Conservation (phyloP, 306 rosid species). For the Delonix regia region DNA sequence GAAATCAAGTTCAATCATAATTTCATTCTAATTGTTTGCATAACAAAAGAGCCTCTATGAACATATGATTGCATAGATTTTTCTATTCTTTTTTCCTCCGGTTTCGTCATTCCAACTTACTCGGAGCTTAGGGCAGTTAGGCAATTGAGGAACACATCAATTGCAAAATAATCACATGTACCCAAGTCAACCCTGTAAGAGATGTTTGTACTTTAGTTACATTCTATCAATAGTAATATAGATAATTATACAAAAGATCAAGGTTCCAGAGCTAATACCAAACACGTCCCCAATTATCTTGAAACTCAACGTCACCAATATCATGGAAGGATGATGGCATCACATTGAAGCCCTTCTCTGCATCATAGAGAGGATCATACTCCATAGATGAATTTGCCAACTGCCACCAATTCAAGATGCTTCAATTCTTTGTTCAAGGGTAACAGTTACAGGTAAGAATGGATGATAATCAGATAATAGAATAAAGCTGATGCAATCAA, state of each 20-base stretch:
- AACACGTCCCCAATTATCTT: constrained; percentile 94
- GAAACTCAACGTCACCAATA: constrained; percentile 85
- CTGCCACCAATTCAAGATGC: constrained; percentile 53
- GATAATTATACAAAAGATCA: not conserved
- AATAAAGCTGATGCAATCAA: constrained; percentile 6
- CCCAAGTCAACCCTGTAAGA: constrained; percentile 91
- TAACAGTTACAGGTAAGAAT: constrained; percentile 7
- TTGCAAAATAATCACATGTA: constrained; percentile 76
- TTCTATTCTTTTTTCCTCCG: not conserved
- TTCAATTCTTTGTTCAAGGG: constrained; percentile 31
- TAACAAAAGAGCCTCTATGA: not conserved
- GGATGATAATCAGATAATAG: not conserved
- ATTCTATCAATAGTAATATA: not conserved
- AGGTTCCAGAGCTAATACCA: constrained; percentile 57
- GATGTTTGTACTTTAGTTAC: constrained; percentile 22
- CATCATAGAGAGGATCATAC: constrained; percentile 73
- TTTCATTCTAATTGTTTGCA: constrained; percentile 14
- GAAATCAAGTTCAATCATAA: constrained; percentile 17
- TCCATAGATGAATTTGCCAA: constrained; percentile 74
- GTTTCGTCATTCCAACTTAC: constrained; percentile 55
- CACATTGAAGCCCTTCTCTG: constrained; percentile 76
- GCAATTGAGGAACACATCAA: constrained; percentile 90
- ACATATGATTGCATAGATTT: not conserved
- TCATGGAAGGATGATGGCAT: constrained; percentile 95
- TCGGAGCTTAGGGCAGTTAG: constrained; percentile 83